Evolutionary conservation across 176 grass and related monocot species (phyloP).

Genomic region (barley (Hordeum vulgare)): DNA sequence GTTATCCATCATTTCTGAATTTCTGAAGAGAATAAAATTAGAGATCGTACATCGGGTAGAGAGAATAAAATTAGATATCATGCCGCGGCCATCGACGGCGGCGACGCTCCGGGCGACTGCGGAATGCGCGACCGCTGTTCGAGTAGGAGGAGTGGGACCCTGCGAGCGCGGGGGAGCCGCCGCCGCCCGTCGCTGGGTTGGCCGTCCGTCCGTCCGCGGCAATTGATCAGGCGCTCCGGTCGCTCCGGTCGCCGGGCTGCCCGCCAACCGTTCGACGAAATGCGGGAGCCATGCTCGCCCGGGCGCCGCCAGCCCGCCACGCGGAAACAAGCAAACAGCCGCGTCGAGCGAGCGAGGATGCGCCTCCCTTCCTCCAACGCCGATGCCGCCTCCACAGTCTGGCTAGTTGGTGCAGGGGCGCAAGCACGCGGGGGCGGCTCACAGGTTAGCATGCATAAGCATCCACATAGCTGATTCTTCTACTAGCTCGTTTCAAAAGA

Average conservation of each 20-base stretch:
- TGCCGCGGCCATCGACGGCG: too few relatives aligned
- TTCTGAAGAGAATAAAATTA: too few relatives aligned
- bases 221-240: not conserved
- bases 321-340: not conserved
- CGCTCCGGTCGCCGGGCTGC: not conserved
- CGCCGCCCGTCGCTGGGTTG: not conserved
- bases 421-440: not conserved
- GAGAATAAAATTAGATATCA: too few relatives aligned
- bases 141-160: too few relatives aligned
- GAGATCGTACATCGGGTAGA: too few relatives aligned
- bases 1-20: too few relatives aligned
- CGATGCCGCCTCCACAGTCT: not conserved
- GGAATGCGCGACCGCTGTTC: too few relatives aligned
- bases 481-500: not conserved
- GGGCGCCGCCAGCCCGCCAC: not conserved
- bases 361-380: too few relatives aligned
- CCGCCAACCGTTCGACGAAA: conserved; percentile 6
- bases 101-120: too few relatives aligned
- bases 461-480: not conserved
- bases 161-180: too few relatives aligned
- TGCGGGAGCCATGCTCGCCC: not conserved
- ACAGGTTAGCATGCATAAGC: not conserved
- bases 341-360: not conserved
- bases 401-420: not conserved
- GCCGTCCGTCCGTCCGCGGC: not conserved